Conservation (phyloP, 1,284 basidiomycete species). For the Entoloma clypeatum region DNA sequence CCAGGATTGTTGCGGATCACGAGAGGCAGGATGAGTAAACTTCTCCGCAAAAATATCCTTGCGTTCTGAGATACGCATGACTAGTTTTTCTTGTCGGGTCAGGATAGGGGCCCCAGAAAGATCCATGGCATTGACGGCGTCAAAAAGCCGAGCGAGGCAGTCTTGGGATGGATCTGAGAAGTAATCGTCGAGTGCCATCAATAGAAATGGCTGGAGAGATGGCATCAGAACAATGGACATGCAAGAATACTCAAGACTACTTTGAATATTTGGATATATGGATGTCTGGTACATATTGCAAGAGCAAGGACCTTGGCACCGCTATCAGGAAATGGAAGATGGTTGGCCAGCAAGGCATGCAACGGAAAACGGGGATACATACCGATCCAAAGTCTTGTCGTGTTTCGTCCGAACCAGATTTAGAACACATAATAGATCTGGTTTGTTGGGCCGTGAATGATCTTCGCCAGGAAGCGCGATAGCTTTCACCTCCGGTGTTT, state of each 20-base stretch:
- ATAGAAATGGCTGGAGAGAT: constrained; percentile 71
- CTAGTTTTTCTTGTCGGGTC: constrained; percentile 78
- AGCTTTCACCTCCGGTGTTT: constrained; percentile 49
- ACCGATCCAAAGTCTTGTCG: constrained; percentile 85
- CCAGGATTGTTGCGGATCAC: constrained; percentile 20
- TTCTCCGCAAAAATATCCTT: constrained; percentile 92
- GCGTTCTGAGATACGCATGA: constrained; percentile 86
- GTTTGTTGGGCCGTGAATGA: constrained; percentile 34
- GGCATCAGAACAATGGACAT: constrained; percentile 2
- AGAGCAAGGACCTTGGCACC: constrained; percentile 95
- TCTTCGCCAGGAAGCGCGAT: constrained; percentile 38
- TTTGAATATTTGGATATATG: constrained; percentile 98
- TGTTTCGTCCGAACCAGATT: constrained; percentile 96
- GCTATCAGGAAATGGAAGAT: constrained; percentile 39
- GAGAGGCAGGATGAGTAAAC: constrained; percentile 41
- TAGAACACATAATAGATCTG: constrained; percentile 84
- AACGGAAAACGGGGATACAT: constrained; percentile 24
- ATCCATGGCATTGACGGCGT: constrained; percentile 91
- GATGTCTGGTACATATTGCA: constrained; percentile 92
- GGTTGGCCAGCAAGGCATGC: not conserved
- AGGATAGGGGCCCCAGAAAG: constrained; percentile 76
- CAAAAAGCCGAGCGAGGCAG: constrained; percentile 84
- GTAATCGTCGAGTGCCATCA: constrained; percentile 96
- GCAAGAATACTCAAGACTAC: constrained; percentile 37
- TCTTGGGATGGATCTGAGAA: constrained; percentile 85